These are phyloP conservation scores for Clonostachys chloroleuca DNA, from an alignment of 2,329 filamentous ascomycete genomes.

Conservation along the genomic window DNA sequence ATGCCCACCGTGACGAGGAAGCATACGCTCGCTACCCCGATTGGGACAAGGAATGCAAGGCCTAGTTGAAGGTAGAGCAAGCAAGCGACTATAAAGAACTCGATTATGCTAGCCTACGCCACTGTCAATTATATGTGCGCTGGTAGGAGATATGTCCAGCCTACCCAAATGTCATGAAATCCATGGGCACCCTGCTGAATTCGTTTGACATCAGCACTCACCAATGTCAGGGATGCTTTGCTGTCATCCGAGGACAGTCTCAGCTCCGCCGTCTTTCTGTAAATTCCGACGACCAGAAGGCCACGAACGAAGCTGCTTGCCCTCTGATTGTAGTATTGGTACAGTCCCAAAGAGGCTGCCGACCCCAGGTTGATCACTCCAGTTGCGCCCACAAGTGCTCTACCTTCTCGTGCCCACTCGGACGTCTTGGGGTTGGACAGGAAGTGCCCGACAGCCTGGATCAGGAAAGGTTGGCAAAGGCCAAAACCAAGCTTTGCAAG, in stretches of 20 bases:
- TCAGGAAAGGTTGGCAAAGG: conserved; percentile 37
- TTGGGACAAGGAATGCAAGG: conserved; percentile 37
- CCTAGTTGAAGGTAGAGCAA: conserved; percentile 44
- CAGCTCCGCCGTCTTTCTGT: conserved; percentile 22
- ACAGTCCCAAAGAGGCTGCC: conserved; percentile 30
- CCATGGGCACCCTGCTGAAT: conserved; percentile 23
- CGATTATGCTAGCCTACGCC: too few species aligned
- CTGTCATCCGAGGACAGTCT: conserved; percentile 24
- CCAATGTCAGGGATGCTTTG: conserved; percentile 37
- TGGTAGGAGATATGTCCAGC: conserved; percentile 32
- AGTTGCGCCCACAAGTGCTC: conserved; percentile 37
- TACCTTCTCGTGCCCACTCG: conserved; percentile 14
- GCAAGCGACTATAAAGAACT: conserved; percentile 15
- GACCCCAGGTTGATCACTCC: conserved; percentile 32
- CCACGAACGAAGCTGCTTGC: conserved; percentile 22
- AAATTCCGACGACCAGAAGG: conserved; percentile 23
- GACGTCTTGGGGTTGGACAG: conserved; percentile 21
- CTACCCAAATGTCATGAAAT: conserved; percentile 35
- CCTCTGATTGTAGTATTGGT: conserved; percentile 29
- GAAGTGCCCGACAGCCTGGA: conserved; percentile 21
- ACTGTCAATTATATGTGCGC: too few species aligned
- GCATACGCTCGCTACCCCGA: conserved; percentile 31
- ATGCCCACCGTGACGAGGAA: not conserved
- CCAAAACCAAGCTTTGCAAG: conserved; percentile 30
- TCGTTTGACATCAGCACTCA: conserved; percentile 41